A percentile compares a stretch with the other conserved stretches of the same genome.
These are phyloP conservation scores for Talaromyces sp. DNA, from an alignment of 2,329 filamentous ascomycete species.

Conservation along the genomic window DNA sequence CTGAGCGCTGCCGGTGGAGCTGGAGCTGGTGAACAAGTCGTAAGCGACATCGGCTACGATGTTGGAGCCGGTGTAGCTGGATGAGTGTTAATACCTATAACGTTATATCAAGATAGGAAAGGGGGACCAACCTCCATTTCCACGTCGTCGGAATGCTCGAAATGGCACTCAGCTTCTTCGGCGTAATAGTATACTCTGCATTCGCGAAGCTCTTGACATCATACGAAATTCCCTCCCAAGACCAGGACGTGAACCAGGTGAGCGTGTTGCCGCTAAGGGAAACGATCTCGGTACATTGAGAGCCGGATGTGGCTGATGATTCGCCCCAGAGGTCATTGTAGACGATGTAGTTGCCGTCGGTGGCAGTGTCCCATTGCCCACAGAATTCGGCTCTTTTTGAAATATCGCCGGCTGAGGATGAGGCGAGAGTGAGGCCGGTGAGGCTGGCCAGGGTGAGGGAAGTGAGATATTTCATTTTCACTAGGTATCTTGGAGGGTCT, in stretches of 20 bases:
- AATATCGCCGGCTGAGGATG: slow-evolving; percentile 22
- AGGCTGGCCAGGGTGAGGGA: slow-evolving; percentile 2
- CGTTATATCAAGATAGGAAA: not conserved
- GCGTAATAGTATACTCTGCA: slow-evolving; percentile 38
- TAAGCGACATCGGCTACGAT: slow-evolving; percentile 60
- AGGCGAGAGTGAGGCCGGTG: slow-evolving; percentile 14
- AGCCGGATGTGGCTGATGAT: slow-evolving; percentile 33
- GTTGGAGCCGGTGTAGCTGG: slow-evolving; percentile 47
- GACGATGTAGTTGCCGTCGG: slow-evolving; percentile 45
- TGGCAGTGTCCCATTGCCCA: slow-evolving; percentile 38
- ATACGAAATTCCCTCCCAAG: slow-evolving; percentile 40
- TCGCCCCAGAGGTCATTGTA: slow-evolving; percentile 55
- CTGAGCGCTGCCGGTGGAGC: slow-evolving; percentile 45
- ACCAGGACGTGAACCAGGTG: slow-evolving; percentile 46
- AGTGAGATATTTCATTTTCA: slow-evolving; percentile 8
- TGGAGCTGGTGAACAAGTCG: slow-evolving; percentile 57
- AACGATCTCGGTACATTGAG: slow-evolving; percentile 45
- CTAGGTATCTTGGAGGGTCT: not conserved
- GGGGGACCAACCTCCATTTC: slow-evolving; percentile 39
- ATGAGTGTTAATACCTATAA: not conserved
- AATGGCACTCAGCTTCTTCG: slow-evolving; percentile 34
- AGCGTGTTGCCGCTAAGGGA: slow-evolving; percentile 34
- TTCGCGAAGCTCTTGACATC: slow-evolving; percentile 50
- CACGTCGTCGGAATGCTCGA: slow-evolving; percentile 44
- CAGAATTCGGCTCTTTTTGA: slow-evolving; percentile 34